Percentiles rank a stretch among this genome's conserved stretches.
Conservation (phyloP, 768 basidiomycete genomes). For the Rhizopogon rudus region DNA sequence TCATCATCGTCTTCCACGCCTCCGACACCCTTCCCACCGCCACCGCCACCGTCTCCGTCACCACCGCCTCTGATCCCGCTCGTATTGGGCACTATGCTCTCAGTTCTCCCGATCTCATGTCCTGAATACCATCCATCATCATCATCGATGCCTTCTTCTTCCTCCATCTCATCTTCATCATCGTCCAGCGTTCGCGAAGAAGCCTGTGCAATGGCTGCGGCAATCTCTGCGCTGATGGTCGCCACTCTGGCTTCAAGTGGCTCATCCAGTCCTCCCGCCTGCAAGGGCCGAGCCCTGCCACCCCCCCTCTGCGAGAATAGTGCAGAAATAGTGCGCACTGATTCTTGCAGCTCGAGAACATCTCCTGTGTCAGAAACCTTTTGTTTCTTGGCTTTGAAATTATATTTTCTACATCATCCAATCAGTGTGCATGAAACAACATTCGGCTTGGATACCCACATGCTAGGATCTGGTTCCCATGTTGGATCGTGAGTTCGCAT, state of each 20-base stretch:
- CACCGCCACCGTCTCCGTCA: conserved; percentile 20
- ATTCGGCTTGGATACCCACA: conserved; percentile 43
- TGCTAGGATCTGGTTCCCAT: conserved; percentile 81
- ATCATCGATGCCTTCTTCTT: conserved; percentile 33
- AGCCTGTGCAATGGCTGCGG: conserved; percentile 73
- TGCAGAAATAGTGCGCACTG: conserved; percentile 70
- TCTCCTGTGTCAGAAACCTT: conserved; percentile 46
- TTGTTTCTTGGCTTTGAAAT: conserved; percentile 69
- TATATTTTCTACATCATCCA: conserved; percentile 54
- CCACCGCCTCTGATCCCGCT: conserved; percentile 53
- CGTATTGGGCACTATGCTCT: conserved; percentile 53
- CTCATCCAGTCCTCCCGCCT: conserved; percentile 32
- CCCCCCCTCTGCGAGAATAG: conserved; percentile 50
- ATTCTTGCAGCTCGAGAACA: conserved; percentile 62
- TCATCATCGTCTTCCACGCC: conserved; percentile 57
- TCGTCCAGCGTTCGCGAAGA: conserved; percentile 57
- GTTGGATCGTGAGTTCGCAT: conserved; percentile 84
- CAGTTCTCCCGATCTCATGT: conserved; percentile 43
- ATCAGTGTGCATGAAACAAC: conserved; percentile 15
- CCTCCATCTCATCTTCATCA: conserved; percentile 42
- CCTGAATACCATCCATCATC: conserved; percentile 42
- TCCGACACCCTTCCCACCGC: conserved; percentile 18
- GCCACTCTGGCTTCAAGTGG: conserved; percentile 61
- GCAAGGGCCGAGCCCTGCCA: conserved; percentile 21
- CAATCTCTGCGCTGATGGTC: conserved; percentile 77